A percentile compares a stretch with the other conserved stretches of the same genome.
These are phyloP conservation scores for Pseudogymnoascus sp. DNA, from an alignment of 2,329 filamentous ascomycete genomes.

Conservation along the genomic window DNA sequence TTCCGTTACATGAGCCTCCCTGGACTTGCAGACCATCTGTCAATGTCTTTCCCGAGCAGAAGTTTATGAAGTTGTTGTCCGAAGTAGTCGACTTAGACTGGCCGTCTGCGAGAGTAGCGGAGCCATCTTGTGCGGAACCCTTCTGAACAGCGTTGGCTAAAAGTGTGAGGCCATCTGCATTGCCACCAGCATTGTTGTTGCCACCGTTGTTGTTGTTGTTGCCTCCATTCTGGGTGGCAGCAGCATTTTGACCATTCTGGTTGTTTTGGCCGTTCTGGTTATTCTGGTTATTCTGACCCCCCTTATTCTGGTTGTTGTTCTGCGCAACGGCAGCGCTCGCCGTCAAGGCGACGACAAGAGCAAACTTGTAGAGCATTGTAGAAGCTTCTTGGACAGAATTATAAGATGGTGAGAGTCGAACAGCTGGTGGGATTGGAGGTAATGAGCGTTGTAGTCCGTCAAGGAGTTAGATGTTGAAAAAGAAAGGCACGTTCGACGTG, in stretches of 20 bases:
- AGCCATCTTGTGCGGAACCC: slow-evolving; percentile 25
- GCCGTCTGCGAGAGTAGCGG: slow-evolving; percentile 19
- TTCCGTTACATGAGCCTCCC: slow-evolving; percentile 52
- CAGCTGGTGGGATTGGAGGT: slow-evolving; percentile 14
- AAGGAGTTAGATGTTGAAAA: slow-evolving; percentile 25
- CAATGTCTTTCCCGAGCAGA: slow-evolving; percentile 33
- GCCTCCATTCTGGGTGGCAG: background rate
- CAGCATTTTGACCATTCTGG: background rate
- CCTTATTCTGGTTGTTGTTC: background rate
- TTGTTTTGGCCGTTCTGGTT: background rate
- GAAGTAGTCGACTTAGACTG: slow-evolving; percentile 25
- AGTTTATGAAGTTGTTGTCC: slow-evolving; percentile 30
- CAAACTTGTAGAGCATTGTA: slow-evolving; percentile 5
- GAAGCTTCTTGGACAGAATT: background rate
- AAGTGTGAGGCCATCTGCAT: slow-evolving; percentile 16
- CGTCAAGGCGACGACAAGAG: background rate
- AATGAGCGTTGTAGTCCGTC: slow-evolving; percentile 27
- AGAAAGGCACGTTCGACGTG: slow-evolving; percentile 31
- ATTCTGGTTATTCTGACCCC: background rate
- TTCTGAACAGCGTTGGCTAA: slow-evolving; percentile 23
- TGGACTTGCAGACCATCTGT: slow-evolving; percentile 55
- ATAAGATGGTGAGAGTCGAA: background rate
- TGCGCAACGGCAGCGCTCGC: slow-evolving; percentile 3
- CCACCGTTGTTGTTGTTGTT: slow-evolving; percentile 11
- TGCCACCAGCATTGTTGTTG: slow-evolving; percentile 4